Evolutionary conservation across 495 filamentous ascomycete species (phyloP), one percentile per base, ranked within the genome.

Genomic region (Annulohypoxylon nitens): DNA sequence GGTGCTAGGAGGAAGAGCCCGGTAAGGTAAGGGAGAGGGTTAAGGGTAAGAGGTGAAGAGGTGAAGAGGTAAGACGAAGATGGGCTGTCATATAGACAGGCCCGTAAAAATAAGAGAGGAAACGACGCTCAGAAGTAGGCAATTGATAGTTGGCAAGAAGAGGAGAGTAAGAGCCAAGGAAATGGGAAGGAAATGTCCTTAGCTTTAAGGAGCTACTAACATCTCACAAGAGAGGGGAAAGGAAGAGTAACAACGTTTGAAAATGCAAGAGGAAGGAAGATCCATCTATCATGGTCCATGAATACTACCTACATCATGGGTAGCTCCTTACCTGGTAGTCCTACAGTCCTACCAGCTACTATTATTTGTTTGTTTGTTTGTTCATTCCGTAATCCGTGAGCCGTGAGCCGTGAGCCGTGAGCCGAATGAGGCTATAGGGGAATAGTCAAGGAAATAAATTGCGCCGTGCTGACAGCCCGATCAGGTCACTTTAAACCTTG

Each of bases 211-310:
- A 50, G 16, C 50, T 23, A 51, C n/a, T 7, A 63, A 43, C 36
- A 18, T 18, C 36, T 60, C 57, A 60, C 57, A 60, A 45, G 57
- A 60, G 43, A 50, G 30, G 60, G 60, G 18, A 34, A 61, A 20
- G 39, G 18, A 20, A 61, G 18, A 36, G 43, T 9, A 5, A 37
- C 25, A 36, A 30, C 30, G 5, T 6, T 30, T 30, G 45, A 25
- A n/a, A 8, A 16, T 5, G 50, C 7, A 50, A 16, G 12, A 60
- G 57, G 14, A n/a, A 8, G 12, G 10, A 25, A 12, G 14, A 58
- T 39, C 54, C 3, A 30, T 58, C 25, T 34, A 55, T 16, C 16
- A 30, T 11, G 10, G 41, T 48, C 18, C 14, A 7, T 47, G 9
- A 16, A 39, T 11, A 53, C 10, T 37, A 63, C 45, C 10, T 51